Base-by-base conservation (phyloP, 2,329 filamentous ascomycete genomes). In the Scytalidium lignicola region DNA sequence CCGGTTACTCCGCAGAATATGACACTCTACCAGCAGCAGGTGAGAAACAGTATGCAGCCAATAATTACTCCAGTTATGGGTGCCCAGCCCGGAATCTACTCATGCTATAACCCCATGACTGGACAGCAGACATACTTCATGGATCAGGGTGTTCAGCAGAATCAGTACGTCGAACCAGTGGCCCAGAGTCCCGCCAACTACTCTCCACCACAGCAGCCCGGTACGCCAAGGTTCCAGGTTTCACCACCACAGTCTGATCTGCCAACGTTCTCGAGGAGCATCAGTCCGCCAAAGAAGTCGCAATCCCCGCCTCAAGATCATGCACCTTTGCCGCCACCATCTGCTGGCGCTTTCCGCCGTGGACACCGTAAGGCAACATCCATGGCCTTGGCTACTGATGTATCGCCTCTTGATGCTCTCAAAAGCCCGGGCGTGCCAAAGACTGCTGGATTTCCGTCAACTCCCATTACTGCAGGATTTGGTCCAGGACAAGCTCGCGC, bases 361-460 rank as follows among this genome's bases (percentile, higher is more conserved):
- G 88, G 89, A 49, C 92, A 97, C 71, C 93, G 95, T 77, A 96
- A 96, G 79, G 82, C 82, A 10, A 81, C 83, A 19, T 95, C 92
- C 2, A 52, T 62, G 55, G 80, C 84, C 32, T 73, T 63, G 39
- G 52, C 54, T 19, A 55, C 54, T 20, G 62, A 63, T 22, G 53
- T 57, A 9, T 43, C 53, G 5, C 8, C 43, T 13, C 23, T 57
- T 29, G 63, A 65, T 20, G 67, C 67, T 2, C 75, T 75, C 44
- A 83, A 78, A 66, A 80, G 80, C 21, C 74, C 82, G 37, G 88
- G 78, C 44, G 46, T 79, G 1, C 88, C 89, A 50, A 93, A 90
- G 74, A 87, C 88, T 32, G 81, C 87, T 40, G 81, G 82, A 32
- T 87, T 96, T 66, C 90, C 92, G 5, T 74, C 83, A 32, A 92